Percentiles rank a stretch among this genome's conserved stretches.
These are phyloP conservation scores for Juglanconis sp. DNA, from an alignment of 2,329 filamentous ascomycete species.

Conservation along the genomic window DNA sequence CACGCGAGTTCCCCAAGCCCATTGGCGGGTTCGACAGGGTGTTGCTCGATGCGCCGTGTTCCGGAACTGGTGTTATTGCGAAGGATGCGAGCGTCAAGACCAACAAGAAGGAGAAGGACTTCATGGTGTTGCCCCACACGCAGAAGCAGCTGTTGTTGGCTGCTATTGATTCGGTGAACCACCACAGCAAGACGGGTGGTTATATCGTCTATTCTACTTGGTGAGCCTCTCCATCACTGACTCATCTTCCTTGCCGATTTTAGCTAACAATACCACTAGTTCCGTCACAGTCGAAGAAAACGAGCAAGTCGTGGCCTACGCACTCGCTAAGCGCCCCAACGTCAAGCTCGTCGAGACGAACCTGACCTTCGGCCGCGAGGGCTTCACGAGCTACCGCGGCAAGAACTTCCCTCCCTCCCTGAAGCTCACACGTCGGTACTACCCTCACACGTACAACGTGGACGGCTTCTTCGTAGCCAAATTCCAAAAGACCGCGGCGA, in stretches of 20 bases:
- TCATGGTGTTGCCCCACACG: conserved; percentile 85
- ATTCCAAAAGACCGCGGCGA: conserved; percentile 86
- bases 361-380: conserved; percentile 84
- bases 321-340: conserved; percentile 85
- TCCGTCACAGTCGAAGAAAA: conserved; percentile 41
- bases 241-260: conserved; percentile 13
- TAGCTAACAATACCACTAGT: background rate
- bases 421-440: conserved; percentile 80
- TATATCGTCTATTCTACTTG: conserved; percentile 98
- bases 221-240: conserved; percentile 44
- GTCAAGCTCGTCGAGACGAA: conserved; percentile 90
- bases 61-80: conserved; percentile 93
- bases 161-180: conserved; percentile 93
- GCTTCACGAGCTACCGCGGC: conserved; percentile 85
- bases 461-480: conserved; percentile 99
- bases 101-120: conserved; percentile 95
- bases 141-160: conserved; percentile 92
- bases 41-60: conserved; percentile 90
- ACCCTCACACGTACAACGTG: conserved; percentile 89
- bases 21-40: conserved; percentile 96
- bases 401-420: conserved; percentile 88
- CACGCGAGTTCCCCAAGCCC: conserved; percentile 86
- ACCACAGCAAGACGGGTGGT: conserved; percentile 85
- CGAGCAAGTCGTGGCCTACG: conserved; percentile 91
- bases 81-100: conserved; percentile 98